phyloP scores from a whole-genome alignment of 495 filamentous ascomycete genomes.

The Terfezia boudieri region DNA sequence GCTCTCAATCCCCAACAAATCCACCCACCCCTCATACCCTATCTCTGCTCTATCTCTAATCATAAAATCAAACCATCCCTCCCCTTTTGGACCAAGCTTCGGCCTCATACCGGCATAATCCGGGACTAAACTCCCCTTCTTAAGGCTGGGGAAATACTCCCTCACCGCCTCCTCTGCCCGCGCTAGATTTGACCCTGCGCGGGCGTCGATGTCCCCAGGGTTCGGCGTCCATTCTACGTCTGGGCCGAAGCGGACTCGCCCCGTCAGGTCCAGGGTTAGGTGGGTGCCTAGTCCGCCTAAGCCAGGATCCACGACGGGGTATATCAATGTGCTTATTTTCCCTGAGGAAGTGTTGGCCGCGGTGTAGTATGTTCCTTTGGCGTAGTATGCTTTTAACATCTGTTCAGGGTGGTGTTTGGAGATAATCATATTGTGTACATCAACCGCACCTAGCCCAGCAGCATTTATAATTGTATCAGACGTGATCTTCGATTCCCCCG shows the following conservation, averaged over 20 bases:
- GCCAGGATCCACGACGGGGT: conserved; percentile 63
- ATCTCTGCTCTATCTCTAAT: conserved; percentile 46
- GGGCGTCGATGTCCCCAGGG: conserved; percentile 26
- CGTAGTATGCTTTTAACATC: conserved; percentile 46
- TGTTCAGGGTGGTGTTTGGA: conserved; percentile 24
- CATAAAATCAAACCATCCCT: conserved; percentile 63
- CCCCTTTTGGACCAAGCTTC: conserved; percentile 42
- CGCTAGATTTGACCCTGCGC: conserved; percentile 16
- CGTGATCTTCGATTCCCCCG: conserved; percentile 32
- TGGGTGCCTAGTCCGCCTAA: conserved; percentile 78
- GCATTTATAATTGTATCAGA: conserved; percentile 61
- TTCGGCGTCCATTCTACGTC: conserved; percentile 83
- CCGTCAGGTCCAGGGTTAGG: conserved; percentile 71
- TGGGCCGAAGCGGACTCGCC: conserved; percentile 74
- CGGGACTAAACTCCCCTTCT: conserved; percentile 39
- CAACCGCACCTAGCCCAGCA: conserved; percentile 57
- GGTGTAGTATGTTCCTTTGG: conserved; percentile 90
- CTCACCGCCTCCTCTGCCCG: conserved; percentile 48
- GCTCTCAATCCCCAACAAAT: conserved; percentile 83
- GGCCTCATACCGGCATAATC: conserved; percentile 87
- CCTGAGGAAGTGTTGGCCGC: conserved; percentile 40
- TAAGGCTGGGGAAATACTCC: conserved; percentile 53
- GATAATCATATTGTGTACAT: conserved; percentile 62
- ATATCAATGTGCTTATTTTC: conserved; percentile 51
- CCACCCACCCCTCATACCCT: conserved; percentile 69